Base-by-base conservation (phyloP, 169 alveolate genomes). In the Plasmodium knowlesi region DNA sequence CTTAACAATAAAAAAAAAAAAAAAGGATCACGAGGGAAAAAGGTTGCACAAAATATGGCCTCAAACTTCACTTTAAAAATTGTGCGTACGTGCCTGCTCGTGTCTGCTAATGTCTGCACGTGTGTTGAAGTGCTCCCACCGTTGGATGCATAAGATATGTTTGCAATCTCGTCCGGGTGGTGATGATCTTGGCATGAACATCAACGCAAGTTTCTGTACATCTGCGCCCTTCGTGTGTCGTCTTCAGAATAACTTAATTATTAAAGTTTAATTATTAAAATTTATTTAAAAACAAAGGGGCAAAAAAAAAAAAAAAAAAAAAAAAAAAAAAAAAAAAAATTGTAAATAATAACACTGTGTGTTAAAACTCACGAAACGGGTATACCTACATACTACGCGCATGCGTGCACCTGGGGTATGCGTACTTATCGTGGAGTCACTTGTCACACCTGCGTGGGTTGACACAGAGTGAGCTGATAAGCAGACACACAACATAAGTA, bases 11-110 rank as follows among this genome's bases (percentile, higher is more conserved):
- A 50, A 82, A 22, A 53, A 54, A 5, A 34, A 82, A 50, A 82
- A 22, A 53, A 54, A 5, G 61, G 67, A n/a, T n/a, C 30, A 67
- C 1, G 39, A 28, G 72, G 19, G 50, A 30, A 83, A 70, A 6
- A 83, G 67, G 67, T 67, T 61, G 10, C 72, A 70, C 28, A 83
- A 83, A 83, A 37, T 19, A 46, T 61, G 92, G 78, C 74, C 61
- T 83, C 92, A 67, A 83, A 83, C 72, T 83, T 83, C 28, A 83
- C 43, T 83, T 67, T 61, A 61, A 83, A 83, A 82, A 82, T 50
- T 43, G 67, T 14, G 50, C 8, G 19, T 46, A 5, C 34, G 34
- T 19, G 32, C 19, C 2, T 16, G 28, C n/a, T 32, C 3, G 39
- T 32, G 39, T 53, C 28, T 8, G 39, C 39, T 80, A 16, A 2